Base-by-base conservation (phyloP, 1,284 basidiomycete genomes). In the Fistulinella cinereoalba region DNA sequence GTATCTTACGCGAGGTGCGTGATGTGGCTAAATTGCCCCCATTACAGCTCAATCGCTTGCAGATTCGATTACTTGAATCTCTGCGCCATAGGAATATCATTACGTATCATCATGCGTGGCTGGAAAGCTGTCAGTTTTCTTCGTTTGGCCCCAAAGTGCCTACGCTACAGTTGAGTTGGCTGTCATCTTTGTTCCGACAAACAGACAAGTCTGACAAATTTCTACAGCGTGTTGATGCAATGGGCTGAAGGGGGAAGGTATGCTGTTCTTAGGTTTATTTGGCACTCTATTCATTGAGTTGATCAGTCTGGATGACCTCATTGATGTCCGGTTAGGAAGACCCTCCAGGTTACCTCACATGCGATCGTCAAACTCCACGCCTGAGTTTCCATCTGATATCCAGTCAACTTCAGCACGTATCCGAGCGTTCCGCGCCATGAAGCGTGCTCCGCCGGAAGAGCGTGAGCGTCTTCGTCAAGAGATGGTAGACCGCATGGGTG, bases 81-180 rank as follows among this genome's bases (percentile, higher is more conserved):
- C 71, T 97, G 4, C 82, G 86, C 44, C 94, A 97, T 69, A 88
- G 85, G 4, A 96, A 97, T 55, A 92, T 97, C 55, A 81, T 97
- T 52, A 92, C 90, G 15, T 97, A 97, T 61, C 94, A 97, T 66
- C 94, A 97, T 58, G 84, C 93, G 0, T 97, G 94, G 94, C 80
- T 97, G 16, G 94, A 97, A 64, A 75, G 78, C 0, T 80, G 77
- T 41, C 84, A 85, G 49, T 95, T 95, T 68, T 93, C 91, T 2
- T 71, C 81, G 0, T 93, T 94, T 61, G 91, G 90, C 0, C 88
- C 89, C 0, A 80, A 81, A 52, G 80, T 95, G 15, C 88, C 88
- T 4, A 88, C 92, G 1, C 69, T 94, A 19, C 86, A 92, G 87
- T 88, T 56, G 53, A 67, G 72, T 60, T 25, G 22, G 28, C 32